Conservation (phyloP, 148 eudicot species). For the Pouteria glomerata region DNA sequence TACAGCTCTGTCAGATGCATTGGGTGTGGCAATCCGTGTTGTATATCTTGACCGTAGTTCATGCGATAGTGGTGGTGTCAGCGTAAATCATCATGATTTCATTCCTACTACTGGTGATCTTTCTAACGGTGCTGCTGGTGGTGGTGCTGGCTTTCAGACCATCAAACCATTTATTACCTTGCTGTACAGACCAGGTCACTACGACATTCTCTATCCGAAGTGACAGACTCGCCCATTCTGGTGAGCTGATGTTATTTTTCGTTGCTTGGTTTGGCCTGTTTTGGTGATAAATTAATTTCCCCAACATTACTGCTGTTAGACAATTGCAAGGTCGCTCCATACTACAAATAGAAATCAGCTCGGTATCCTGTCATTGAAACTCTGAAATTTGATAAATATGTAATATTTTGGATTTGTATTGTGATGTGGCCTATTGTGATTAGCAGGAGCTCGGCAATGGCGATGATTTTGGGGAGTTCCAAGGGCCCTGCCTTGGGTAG, state of each 20-base stretch:
- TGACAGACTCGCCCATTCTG: constrained; percentile 14
- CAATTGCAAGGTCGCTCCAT: too few species aligned
- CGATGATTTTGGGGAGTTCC: too few species aligned
- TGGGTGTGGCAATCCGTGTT: constrained; percentile 86
- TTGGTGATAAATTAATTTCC: neutral
- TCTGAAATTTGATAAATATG: too few species aligned
- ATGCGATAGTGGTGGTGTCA: constrained; percentile 57
- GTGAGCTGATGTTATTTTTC: constrained; percentile 12
- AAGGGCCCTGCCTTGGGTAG: too few species aligned
- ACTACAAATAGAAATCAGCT: too few species aligned
- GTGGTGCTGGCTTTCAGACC: constrained; percentile 26
- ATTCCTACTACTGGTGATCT: constrained; percentile 37
- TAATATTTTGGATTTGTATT: too few species aligned
- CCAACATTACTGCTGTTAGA: neutral
- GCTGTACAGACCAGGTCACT: constrained; percentile 96
- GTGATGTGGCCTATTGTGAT: too few species aligned
- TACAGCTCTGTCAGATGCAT: constrained; percentile 84
- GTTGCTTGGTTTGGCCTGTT: neutral
- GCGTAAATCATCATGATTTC: constrained; percentile 93
- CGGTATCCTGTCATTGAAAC: too few species aligned
- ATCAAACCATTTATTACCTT: constrained; percentile 57
- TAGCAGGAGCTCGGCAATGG: too few species aligned
- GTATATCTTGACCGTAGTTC: constrained; percentile 90
- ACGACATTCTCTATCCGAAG: constrained; percentile 82
- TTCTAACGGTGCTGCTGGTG: constrained; percentile 14